Evolutionary conservation across 441 rosid species (phyloP).

Genomic region (Euphorbia schlechtendalii): DNA sequence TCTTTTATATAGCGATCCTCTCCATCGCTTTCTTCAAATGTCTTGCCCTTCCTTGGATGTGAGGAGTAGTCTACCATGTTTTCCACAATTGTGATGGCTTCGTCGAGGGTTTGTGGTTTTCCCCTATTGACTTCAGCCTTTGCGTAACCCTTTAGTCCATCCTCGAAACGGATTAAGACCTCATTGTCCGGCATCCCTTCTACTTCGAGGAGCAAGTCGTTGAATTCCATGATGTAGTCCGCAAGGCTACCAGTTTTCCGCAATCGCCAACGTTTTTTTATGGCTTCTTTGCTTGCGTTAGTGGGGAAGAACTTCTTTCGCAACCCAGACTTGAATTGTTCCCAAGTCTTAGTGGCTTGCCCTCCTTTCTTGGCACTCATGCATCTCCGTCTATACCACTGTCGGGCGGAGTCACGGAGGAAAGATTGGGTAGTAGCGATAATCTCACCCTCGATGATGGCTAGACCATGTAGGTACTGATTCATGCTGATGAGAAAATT

Average conservation of each 20-base stretch:
- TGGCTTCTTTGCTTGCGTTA: background rate
- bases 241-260: background rate
- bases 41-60: too few relatives aligned
- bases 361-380: background rate
- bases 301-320: background rate
- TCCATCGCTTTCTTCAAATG: too few relatives aligned
- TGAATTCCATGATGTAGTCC: background rate
- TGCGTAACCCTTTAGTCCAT: background rate
- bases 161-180: background rate
- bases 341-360: background rate
- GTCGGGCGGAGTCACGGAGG: background rate
- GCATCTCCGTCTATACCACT: too few relatives aligned
- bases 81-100: too few relatives aligned
- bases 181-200: background rate
- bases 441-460: background rate
- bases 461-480: background rate
- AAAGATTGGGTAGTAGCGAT: background rate
- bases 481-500: background rate
- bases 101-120: background rate
- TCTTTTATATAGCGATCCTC: too few relatives aligned
- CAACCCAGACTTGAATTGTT: background rate
- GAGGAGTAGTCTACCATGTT: too few relatives aligned
- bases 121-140: background rate
- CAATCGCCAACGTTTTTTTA: background rate
- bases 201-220: background rate